Evolutionary conservation across 1,284 basidiomycete species (phyloP), one percentile per base, ranked within the genome.

Genomic region (Austropuccinia psidii): DNA sequence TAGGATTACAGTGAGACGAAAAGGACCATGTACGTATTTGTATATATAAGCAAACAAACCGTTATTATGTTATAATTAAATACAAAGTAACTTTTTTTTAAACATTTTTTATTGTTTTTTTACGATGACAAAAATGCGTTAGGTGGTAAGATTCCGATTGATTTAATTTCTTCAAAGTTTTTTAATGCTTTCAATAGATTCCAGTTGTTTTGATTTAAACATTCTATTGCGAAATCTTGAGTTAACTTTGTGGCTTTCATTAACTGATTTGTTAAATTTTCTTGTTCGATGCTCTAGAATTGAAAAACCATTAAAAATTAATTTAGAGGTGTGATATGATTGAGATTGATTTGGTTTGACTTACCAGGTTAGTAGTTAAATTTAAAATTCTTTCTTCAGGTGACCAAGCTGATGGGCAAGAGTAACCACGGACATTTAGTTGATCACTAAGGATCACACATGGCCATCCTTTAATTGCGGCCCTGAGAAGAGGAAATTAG

Each of bases 381-480:
- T 24, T 41, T 9, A 58, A 5, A 15, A 45, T 19, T 37, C 39
- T 17, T 19, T 50, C 62, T n/a, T 37, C n/a, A 49, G 55, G 61
- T 31, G 11, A 72, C 62, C 79, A 96, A 0, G 90, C 89, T 57
- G 87, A 87, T 47, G 87, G 87, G 77, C 87, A 89, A 7, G 92
- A 90, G 81, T 92, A 96, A 27, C 85, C 86, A 52, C 93, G 88
- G 54, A 98, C 84, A 24, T 87, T 88, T 80, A 91, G 86, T 77
- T 90, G 88, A 80, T 98, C 95, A 27, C 91, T 94, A 7, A 98
- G 83, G 77, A 98, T 89, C 62, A 88, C 84, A 76, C 93, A 89
- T 43, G 91, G 88, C 94, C 94, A 98, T 21, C 93, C 92, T 70
- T 86, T 87, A 65, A 84, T 79, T 77, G 88, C 88, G 7, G 93